Evolutionary conservation across 495 filamentous ascomycete genomes (phyloP), one percentile per base, ranked within the genome.

Genomic region (Lineolata rhizophorae): DNA sequence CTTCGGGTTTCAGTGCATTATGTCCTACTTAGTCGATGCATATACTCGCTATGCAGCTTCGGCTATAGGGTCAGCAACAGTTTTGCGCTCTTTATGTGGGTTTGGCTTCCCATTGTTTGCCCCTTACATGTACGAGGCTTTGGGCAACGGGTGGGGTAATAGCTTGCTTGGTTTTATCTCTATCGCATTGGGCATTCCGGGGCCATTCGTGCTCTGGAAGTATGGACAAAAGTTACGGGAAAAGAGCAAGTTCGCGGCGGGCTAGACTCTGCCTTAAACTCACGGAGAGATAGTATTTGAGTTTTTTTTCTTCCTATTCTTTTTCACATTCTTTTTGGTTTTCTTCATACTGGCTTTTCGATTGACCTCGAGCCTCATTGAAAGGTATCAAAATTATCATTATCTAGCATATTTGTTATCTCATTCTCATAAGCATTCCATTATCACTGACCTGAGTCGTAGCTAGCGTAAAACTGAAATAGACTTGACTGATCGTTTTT

Each of bases 61-160:
- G 37, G 81, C 76, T 1, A 46, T 80, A 9, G 72, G 60, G 0
- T 76, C 81, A 1, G 60, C 58, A 1, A 65, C 70, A 2, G 64
- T 82, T 9, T 44, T 85, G 39, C 58, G 80, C 12, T 68, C 58
- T 15, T 27, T 82, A 10, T 68, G 70, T 1, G 77, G 77, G 1
- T 82, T 83, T 43, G 64, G 59, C 10, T 84, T 87, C 36, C 79
- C 79, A 15, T 55, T 87, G 3, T 84, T 84, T 39, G 72, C 74
- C 3, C 47, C 47, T 5, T 35, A 40, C 3, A 50, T 57, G 52
- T 55, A 47, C 32, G 25, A 45, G 18, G 33, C 49, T n/a, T 38
- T 73, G 34, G 43, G 60, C 28, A 72, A 62, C 49, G 69, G 69
- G 5, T 74, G 67, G 67, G 68, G 67, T n/a, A 72, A 70, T 51